A percentile compares a stretch with the other conserved stretches of the same genome.
Evolutionary conservation across 345 rosid species (phyloP).

Genomic region (Brassica nigra): DNA sequence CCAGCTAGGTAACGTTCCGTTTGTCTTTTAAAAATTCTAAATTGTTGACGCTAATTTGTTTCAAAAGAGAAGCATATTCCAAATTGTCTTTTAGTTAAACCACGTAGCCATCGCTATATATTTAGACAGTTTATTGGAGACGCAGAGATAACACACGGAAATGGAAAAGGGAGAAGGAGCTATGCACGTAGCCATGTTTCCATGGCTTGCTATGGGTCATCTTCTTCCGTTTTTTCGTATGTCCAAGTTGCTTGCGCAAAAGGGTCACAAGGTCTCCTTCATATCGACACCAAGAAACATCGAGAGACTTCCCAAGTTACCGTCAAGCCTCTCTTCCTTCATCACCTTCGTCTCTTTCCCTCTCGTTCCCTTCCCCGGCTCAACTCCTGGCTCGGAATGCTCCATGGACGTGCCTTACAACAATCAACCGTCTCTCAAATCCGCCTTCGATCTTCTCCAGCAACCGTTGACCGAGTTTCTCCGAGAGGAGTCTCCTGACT

Average conservation of each 20-base stretch:
- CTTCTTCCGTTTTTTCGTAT: slow-evolving; percentile 3
- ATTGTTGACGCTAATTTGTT: not conserved
- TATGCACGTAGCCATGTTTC: slow-evolving; percentile 5
- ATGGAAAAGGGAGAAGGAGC: not conserved
- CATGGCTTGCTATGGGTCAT: slow-evolving; percentile 3
- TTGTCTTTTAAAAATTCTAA: not conserved
- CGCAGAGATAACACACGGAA: slow-evolving; percentile 20
- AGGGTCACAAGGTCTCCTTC: not conserved
- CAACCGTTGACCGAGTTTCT: slow-evolving; percentile 38
- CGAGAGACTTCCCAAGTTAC: slow-evolving; percentile 35
- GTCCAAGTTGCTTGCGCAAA: not conserved
- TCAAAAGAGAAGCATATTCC: not conserved
- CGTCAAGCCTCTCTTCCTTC: slow-evolving; percentile 30
- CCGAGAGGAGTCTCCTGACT: slow-evolving; percentile 35
- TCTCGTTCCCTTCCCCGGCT: slow-evolving; percentile 26
- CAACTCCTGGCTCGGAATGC: slow-evolving; percentile 39
- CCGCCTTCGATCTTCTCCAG: slow-evolving; percentile 48
- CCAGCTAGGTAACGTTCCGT: not conserved
- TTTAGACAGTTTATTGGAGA: not conserved
- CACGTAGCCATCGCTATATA: not conserved
- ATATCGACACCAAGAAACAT: slow-evolving; percentile 35
- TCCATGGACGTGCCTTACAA: slow-evolving; percentile 47
- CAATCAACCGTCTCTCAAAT: slow-evolving; percentile 46
- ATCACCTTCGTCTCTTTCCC: slow-evolving; percentile 32
- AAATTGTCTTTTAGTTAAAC: not conserved